Base-by-base conservation (phyloP, 495 filamentous ascomycete genomes). In the Glonium stellatum region DNA sequence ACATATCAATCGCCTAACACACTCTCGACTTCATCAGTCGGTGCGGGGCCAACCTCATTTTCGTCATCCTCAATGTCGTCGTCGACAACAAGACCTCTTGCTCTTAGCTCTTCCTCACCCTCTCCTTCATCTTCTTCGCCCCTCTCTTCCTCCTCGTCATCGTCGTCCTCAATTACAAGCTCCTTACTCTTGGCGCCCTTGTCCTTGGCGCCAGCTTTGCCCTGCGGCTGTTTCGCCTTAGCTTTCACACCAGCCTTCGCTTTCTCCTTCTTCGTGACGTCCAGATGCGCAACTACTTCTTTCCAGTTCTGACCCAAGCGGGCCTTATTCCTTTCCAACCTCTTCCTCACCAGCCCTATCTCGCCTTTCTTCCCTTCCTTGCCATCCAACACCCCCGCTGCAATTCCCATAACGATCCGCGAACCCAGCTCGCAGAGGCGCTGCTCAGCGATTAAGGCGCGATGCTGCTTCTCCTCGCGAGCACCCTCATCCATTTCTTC, bases 361-460 rank as follows among this genome's bases (percentile, higher is more conserved):
- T 46, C n/a, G 1, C 25, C 54, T 6, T 31, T 31, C 19, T 90
- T 76, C 59, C 80, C 78, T 0, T 84, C 85, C 13, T 50, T 27
- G 1, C 31, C 39, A 61, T 96, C 89, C 48, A 95, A 69, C 19
- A 87, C 80, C 44, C 84, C 81, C 8, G 84, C 88, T 5, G 89
- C 75, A 34, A 93, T 81, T 0, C 86, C 84, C 23, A 96, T 76
- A 11, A 96, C 88, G 34, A 92, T 79, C 65, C 90, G 92, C 44
- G 85, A 86, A 4, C 90, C 82, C 4, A 95, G 76, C 67, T 90
- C 88, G 73, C 92, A 96, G 0, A 97, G 77, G 19, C 84, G 80
- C 67, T 92, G 83, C 70, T 97, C 92, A 2, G 88, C 81, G 41
- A 88, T 73, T 15, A 95, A 75, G 55, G 82, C 80, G 27, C 79